phyloP scores from a whole-genome alignment of 805 yeast species.

The Cyberlindnera veronae region DNA sequence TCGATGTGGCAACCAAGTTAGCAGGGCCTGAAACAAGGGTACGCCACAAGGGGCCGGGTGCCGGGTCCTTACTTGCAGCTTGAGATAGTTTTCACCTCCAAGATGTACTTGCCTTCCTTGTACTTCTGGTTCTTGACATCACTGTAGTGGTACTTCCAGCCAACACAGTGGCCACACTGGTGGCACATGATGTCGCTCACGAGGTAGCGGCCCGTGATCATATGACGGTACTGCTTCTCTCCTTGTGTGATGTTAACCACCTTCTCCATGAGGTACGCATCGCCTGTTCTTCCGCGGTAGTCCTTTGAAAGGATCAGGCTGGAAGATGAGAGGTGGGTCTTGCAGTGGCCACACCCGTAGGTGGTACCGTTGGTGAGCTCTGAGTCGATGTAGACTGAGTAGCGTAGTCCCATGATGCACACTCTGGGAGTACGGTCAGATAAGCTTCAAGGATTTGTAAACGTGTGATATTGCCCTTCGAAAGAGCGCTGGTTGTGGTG shows the following conservation, averaged over 20 bases:
- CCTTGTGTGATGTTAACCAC: slow-evolving; percentile 45
- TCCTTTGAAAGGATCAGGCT: slow-evolving; percentile 38
- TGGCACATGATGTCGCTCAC: slow-evolving; percentile 58
- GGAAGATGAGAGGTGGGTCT: slow-evolving; percentile 38
- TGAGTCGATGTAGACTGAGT: slow-evolving; percentile 39
- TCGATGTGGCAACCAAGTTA: background rate
- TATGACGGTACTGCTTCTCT: slow-evolving; percentile 31
- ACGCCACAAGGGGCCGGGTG: background rate
- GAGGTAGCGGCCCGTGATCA: slow-evolving; percentile 57
- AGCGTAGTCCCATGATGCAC: slow-evolving; percentile 52
- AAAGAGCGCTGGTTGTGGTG: background rate
- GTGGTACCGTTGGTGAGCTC: slow-evolving; percentile 28
- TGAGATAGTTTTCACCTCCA: slow-evolving; percentile 37
- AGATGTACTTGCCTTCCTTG: slow-evolving; percentile 58
- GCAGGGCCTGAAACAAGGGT: background rate
- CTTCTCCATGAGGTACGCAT: slow-evolving; percentile 50
- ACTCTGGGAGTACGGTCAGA: too few relatives aligned
- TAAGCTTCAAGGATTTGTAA: background rate
- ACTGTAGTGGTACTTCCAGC: slow-evolving; percentile 60
- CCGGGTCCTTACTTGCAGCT: slow-evolving; percentile 15
- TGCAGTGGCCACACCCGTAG: slow-evolving; percentile 38
- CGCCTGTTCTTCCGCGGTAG: slow-evolving; percentile 57
- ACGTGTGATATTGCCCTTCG: too few relatives aligned
- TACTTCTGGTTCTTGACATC: slow-evolving; percentile 44
- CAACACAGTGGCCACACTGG: slow-evolving; percentile 50